These are phyloP conservation scores for Wickerhamomyces bisporus DNA, from an alignment of 805 yeast genomes.

Conservation along the genomic window DNA sequence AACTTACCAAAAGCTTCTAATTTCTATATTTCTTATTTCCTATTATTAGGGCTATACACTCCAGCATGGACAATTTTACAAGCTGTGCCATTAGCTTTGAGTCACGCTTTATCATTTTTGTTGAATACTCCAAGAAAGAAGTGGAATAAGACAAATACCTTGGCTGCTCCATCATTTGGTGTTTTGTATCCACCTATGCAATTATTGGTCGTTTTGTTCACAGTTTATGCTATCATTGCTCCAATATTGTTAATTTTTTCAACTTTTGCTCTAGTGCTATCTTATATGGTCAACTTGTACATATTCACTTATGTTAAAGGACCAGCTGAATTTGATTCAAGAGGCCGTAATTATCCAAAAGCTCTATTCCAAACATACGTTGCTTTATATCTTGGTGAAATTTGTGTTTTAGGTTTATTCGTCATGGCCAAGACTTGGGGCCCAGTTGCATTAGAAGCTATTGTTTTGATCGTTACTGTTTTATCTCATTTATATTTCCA, in stretches of 20 bases:
- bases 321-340: conserved; percentile 45
- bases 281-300: conserved; percentile 61
- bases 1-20: conserved; percentile 88
- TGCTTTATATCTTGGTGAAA: conserved; percentile 65
- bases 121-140: conserved; percentile 89
- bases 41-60: conserved; percentile 74
- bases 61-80: conserved; percentile 77
- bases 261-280: conserved; percentile 48
- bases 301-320: conserved; percentile 57
- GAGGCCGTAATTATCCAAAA: conserved; percentile 70
- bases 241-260: conserved; percentile 69
- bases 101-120: conserved; percentile 66
- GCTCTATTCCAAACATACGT: conserved; percentile 70
- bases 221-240: conserved; percentile 74
- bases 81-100: conserved; percentile 64
- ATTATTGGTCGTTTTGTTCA: conserved; percentile 63
- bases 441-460: conserved; percentile 63
- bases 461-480: conserved; percentile 54
- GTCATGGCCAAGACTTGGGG: conserved; percentile 80
- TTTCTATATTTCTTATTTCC: conserved; percentile 78
- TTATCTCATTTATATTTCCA: conserved; percentile 54
- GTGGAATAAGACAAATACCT: conserved; percentile 69
- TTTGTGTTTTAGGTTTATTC: conserved; percentile 65
- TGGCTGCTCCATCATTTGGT: conserved; percentile 76
- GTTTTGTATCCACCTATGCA: conserved; percentile 75